These are phyloP conservation scores for Asterophora lycoperdoides DNA, from an alignment of 768 basidiomycete species.

Conservation along the genomic window DNA sequence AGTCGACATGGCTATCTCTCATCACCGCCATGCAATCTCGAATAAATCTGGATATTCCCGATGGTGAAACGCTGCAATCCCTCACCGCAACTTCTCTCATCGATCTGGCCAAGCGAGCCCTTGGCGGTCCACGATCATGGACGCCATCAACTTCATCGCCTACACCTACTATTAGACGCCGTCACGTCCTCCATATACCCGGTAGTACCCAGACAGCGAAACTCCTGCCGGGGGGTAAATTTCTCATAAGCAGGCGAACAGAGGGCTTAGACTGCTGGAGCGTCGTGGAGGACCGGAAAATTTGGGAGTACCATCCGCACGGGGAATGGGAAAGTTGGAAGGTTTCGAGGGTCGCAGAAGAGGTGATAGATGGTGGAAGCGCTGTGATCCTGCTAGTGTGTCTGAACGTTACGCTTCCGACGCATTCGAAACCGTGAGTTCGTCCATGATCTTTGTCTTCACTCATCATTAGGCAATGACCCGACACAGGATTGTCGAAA, in stretches of 20 bases:
- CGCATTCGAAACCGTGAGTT: neutral
- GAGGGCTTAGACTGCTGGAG: neutral
- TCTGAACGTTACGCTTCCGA: neutral
- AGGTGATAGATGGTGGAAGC: slow-evolving; percentile 1
- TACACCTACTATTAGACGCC: neutral
- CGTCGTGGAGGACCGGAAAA: neutral
- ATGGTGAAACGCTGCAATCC: neutral
- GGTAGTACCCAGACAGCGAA: neutral
- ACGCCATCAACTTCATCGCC: neutral
- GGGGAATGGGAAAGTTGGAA: neutral
- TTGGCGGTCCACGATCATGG: slow-evolving; percentile 7
- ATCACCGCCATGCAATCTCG: slow-evolving; percentile 2
- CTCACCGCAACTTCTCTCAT: slow-evolving; percentile 3
- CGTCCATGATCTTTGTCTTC: neutral
- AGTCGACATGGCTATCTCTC: slow-evolving; percentile 6
- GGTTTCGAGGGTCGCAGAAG: neutral
- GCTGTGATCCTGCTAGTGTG: slow-evolving; percentile 3
- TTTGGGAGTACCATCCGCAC: neutral
- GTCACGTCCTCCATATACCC: neutral
- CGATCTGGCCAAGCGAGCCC: neutral
- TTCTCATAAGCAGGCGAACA: neutral
- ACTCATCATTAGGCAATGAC: neutral
- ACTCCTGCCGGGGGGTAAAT: neutral
- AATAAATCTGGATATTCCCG: neutral
- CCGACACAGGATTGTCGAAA: neutral